phyloP scores from a whole-genome alignment of 2,329 filamentous ascomycete species.

The Ceratocystis destructans region DNA sequence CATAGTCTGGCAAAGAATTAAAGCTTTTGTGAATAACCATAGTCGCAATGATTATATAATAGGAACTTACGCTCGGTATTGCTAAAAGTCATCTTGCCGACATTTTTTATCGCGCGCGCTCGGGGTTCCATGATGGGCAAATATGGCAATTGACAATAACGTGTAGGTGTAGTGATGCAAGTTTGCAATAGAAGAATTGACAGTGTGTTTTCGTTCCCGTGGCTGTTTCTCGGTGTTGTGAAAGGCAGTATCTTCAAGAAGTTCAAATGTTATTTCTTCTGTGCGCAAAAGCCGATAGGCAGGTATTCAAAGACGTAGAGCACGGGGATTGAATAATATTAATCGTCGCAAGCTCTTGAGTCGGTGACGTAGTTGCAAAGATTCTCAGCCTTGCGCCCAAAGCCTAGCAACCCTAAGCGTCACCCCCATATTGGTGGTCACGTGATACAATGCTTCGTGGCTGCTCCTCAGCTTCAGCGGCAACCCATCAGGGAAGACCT shows the following conservation, averaged over 20 bases:
- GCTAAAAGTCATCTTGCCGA: conserved; percentile 69
- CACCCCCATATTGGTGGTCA: background rate
- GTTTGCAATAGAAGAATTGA: background rate
- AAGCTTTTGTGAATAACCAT: background rate
- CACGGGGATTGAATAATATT: background rate
- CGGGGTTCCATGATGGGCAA: conserved; percentile 53
- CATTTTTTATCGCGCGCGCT: conserved; percentile 64
- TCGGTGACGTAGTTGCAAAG: conserved; percentile 9
- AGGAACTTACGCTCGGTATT: conserved; percentile 50
- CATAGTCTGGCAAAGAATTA: too few species aligned
- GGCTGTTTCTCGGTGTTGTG: background rate
- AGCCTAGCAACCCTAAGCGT: background rate
- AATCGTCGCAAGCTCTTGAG: background rate
- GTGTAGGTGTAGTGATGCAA: background rate
- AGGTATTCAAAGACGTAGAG: background rate
- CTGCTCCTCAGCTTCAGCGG: background rate
- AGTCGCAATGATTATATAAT: background rate
- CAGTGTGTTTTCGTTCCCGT: background rate
- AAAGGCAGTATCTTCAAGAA: background rate
- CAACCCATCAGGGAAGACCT: background rate
- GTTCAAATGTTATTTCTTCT: background rate
- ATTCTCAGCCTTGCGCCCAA: conserved; percentile 3
- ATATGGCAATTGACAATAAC: background rate
- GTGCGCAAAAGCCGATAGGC: background rate
- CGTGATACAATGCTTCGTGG: background rate